Percentiles rank a stretch among this genome's conserved stretches.
Evolutionary conservation across 805 yeast species (phyloP).

Genomic region (Yarrowia sp.): DNA sequence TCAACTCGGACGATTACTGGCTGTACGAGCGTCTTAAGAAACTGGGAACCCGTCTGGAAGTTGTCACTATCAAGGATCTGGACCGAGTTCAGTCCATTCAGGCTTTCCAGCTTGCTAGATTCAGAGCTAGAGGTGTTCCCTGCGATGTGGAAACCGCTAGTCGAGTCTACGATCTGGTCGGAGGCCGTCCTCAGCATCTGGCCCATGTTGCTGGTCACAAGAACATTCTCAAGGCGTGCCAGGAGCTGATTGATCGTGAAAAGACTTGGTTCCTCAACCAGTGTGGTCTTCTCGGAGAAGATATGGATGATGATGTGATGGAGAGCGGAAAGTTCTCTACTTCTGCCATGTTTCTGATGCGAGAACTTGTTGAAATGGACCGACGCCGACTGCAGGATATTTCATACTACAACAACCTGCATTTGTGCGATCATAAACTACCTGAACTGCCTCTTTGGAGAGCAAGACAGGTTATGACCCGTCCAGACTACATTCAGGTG

Average conservation of each 20-base stretch:
- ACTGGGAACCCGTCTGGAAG: slow-evolving; percentile 71
- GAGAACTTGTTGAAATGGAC: slow-evolving; percentile 70
- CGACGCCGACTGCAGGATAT: slow-evolving; percentile 33
- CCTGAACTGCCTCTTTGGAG: slow-evolving; percentile 82
- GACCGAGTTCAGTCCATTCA: slow-evolving; percentile 52
- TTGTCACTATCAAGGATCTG: slow-evolving; percentile 63
- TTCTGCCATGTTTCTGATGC: slow-evolving; percentile 70
- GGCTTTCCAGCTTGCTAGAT: slow-evolving; percentile 53
- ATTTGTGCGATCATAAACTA: slow-evolving; percentile 48
- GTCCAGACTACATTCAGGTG: slow-evolving; percentile 72
- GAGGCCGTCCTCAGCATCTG: slow-evolving; percentile 82
- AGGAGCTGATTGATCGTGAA: slow-evolving; percentile 70
- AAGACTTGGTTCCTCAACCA: slow-evolving; percentile 84
- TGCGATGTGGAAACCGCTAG: slow-evolving; percentile 47
- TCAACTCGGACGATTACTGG: slow-evolving; percentile 86
- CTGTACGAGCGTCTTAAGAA: slow-evolving; percentile 71
- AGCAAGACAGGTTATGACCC: slow-evolving; percentile 79
- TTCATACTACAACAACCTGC: slow-evolving; percentile 32
- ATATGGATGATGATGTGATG: slow-evolving; percentile 89
- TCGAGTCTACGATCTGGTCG: slow-evolving; percentile 64
- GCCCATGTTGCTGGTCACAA: slow-evolving; percentile 51
- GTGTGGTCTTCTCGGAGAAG: slow-evolving; percentile 71
- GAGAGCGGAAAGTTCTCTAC: slow-evolving; percentile 74
- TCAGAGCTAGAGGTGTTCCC: slow-evolving; percentile 43
- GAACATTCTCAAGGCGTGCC: slow-evolving; percentile 54